Evolutionary conservation across 1,284 basidiomycete genomes (phyloP).

Genomic region (Tranzscheliella williamsii): DNA sequence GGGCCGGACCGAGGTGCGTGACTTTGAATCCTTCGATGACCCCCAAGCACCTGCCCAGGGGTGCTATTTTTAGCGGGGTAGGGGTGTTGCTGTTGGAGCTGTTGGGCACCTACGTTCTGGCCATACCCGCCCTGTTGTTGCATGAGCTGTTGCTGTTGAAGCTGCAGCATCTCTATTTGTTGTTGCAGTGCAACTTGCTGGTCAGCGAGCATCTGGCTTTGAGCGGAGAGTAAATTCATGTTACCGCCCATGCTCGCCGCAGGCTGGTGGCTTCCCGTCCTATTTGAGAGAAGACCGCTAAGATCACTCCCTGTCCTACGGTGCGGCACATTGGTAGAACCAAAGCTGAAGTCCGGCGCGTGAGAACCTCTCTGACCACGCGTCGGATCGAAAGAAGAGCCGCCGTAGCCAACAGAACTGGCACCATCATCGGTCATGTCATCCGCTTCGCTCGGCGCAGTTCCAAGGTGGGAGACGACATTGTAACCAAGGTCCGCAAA

Average conservation of each 20-base stretch:
- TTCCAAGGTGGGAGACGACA: constrained; percentile 16
- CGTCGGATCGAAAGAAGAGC: constrained; percentile 46
- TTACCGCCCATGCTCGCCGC: constrained; percentile 76
- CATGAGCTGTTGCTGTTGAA: constrained; percentile 63
- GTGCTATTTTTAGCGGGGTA: background rate
- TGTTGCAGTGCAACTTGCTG: constrained; percentile 63
- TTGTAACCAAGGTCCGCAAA: constrained; percentile 54
- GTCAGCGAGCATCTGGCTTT: constrained; percentile 68
- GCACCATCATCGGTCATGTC: constrained; percentile 47
- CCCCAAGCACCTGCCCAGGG: constrained; percentile 15
- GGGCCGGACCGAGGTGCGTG: constrained; percentile 69
- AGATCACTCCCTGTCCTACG: constrained; percentile 51
- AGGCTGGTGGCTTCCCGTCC: constrained; percentile 22
- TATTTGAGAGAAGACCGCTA: constrained; percentile 28
- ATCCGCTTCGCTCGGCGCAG: constrained; percentile 27
- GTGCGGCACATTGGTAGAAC: constrained; percentile 28
- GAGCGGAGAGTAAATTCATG: constrained; percentile 63
- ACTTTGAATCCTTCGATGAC: constrained; percentile 86
- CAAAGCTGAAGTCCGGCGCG: constrained; percentile 22
- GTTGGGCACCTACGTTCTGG: background rate
- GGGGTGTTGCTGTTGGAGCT: background rate
- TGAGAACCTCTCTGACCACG: constrained; percentile 25
- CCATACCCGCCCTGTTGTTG: constrained; percentile 14
- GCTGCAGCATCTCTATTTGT: constrained; percentile 62
- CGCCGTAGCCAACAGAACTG: constrained; percentile 48